Evolutionary conservation across 2,329 filamentous ascomycete species (phyloP).

Genomic region (Cladophialophora carrionii): DNA sequence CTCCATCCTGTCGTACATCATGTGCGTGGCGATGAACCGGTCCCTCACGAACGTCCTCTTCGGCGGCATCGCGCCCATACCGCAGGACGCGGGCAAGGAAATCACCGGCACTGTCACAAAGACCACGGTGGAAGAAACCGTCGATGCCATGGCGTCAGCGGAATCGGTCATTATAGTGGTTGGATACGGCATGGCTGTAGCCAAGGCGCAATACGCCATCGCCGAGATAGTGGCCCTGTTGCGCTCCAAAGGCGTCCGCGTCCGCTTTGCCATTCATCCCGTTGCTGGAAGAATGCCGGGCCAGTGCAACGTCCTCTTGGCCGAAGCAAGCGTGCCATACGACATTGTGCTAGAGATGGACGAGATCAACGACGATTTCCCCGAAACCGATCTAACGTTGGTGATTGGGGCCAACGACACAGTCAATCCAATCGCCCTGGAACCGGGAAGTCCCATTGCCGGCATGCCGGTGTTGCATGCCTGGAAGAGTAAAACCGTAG

Average conservation of each 20-base stretch:
- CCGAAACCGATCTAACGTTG: constrained; percentile 80
- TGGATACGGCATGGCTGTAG: constrained; percentile 92
- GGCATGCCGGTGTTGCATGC: constrained; percentile 92
- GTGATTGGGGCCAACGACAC: constrained; percentile 94
- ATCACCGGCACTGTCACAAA: constrained; percentile 79
- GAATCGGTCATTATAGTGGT: constrained; percentile 87
- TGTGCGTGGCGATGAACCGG: constrained; percentile 89
- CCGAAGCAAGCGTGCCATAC: constrained; percentile 85
- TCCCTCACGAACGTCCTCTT: constrained; percentile 88
- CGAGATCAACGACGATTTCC: constrained; percentile 91
- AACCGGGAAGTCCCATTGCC: constrained; percentile 80
- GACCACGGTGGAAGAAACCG: constrained; percentile 78
- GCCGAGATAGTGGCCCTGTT: constrained; percentile 77
- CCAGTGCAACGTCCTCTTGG: constrained; percentile 87
- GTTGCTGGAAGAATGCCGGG: constrained; percentile 91
- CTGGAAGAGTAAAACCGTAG: constrained; percentile 91
- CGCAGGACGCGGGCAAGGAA: constrained; percentile 63
- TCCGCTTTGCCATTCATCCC: constrained; percentile 87
- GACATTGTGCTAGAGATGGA: constrained; percentile 95
- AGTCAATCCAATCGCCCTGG: constrained; percentile 85
- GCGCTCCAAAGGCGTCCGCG: constrained; percentile 74
- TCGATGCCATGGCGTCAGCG: constrained; percentile 72
- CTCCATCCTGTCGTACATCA: constrained; percentile 84
- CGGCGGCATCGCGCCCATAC: constrained; percentile 72
- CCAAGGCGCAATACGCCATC: constrained; percentile 89